Percentiles rank a stretch among this genome's conserved stretches.
Conservation (phyloP, 2,329 filamentous ascomycete genomes). For the Penicillium sp. region DNA sequence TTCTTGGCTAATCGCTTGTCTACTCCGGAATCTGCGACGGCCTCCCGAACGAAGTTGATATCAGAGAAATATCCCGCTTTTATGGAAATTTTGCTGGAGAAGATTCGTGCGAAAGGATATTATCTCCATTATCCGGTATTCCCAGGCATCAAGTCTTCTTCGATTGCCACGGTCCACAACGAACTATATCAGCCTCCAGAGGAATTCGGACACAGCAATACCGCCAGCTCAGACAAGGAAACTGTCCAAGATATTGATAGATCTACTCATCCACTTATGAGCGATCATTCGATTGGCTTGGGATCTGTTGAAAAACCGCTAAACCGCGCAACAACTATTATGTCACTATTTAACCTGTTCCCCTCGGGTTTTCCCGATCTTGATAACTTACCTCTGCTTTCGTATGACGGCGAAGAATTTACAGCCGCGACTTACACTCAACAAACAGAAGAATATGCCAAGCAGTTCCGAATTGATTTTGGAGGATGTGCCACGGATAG, state of each 20-base stretch:
- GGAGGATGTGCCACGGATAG: conserved; percentile 61
- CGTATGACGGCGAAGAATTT: conserved; percentile 58
- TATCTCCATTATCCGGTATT: conserved; percentile 74
- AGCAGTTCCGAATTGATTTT: conserved; percentile 60
- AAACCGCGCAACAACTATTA: conserved; percentile 47
- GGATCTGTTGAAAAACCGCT: conserved; percentile 27
- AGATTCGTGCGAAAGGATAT: conserved; percentile 75
- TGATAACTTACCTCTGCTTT: conserved; percentile 58
- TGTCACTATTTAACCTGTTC: conserved; percentile 47
- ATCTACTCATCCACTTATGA: conserved; percentile 14
- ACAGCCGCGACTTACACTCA: conserved; percentile 40
- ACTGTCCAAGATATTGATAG: conserved; percentile 16
- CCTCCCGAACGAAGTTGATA: conserved; percentile 53
- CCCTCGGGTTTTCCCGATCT: conserved; percentile 51
- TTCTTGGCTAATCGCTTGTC: conserved; percentile 67
- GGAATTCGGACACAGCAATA: conserved; percentile 47
- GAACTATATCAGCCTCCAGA: conserved; percentile 74
- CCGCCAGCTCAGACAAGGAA: conserved; percentile 1
- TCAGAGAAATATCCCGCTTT: conserved; percentile 70
- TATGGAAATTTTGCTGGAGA: conserved; percentile 73
- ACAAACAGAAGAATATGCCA: conserved; percentile 54
- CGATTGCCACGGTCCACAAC: conserved; percentile 71
- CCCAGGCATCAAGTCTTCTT: conserved; percentile 44
- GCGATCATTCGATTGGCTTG: conserved; percentile 10
- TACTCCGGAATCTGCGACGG: conserved; percentile 23